These are phyloP conservation scores for Nannochloris sp. DNA, from an alignment of 139 green algal species.

Conservation along the genomic window DNA sequence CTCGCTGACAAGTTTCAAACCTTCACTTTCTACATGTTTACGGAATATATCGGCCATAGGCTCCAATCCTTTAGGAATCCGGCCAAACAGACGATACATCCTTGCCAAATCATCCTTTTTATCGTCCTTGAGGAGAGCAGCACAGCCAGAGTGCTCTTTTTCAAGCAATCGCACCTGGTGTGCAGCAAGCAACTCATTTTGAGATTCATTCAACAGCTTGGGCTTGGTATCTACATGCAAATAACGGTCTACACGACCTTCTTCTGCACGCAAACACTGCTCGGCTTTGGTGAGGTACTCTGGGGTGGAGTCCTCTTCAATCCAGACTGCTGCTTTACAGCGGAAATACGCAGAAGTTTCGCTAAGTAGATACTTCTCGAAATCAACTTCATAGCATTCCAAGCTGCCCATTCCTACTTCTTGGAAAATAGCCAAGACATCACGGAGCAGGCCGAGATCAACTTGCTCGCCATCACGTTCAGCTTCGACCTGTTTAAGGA, in stretches of 20 bases:
- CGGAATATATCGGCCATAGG: conserved; percentile 89
- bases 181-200: conserved; percentile 81
- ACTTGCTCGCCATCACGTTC: conserved; percentile 91
- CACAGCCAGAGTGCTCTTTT: conserved; percentile 89
- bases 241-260: conserved; percentile 88
- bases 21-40: conserved; percentile 90
- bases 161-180: conserved; percentile 84
- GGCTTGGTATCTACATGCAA: conserved; percentile 76
- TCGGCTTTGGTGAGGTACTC: conserved; percentile 96
- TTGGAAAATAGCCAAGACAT: conserved; percentile 94
- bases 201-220: conserved; percentile 81
- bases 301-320: conserved; percentile 86
- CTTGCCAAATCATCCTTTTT: conserved; percentile 90
- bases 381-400: conserved; percentile 92
- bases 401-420: conserved; percentile 90
- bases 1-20: conserved; percentile 72
- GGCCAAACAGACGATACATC: conserved; percentile 96
- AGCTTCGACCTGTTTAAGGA: conserved; percentile 71
- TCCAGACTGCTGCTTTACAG: conserved; percentile 59
- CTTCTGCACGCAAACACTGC: conserved; percentile 79
- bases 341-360: conserved; percentile 81
- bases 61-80: conserved; percentile 85
- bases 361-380: conserved; percentile 82
- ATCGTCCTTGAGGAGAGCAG: conserved; percentile 88
- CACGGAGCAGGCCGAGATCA: conserved; percentile 84